Evolutionary conservation across 495 filamentous ascomycete species (phyloP).

Genomic region (Bryoglossum gracile): DNA sequence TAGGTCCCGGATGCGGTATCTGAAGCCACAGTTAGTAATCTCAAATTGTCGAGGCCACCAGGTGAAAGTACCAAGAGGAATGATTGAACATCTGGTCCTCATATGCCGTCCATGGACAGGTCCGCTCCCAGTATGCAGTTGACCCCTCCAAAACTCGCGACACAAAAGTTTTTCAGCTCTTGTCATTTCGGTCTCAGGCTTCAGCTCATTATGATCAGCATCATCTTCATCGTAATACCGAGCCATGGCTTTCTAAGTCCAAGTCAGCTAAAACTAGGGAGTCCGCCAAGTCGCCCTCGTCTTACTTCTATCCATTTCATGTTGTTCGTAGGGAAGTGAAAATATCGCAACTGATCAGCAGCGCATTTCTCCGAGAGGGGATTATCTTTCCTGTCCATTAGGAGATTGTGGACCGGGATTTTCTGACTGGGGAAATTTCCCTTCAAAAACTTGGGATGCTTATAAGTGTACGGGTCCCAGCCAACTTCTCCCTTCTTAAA

Average conservation of each 20-base stretch:
- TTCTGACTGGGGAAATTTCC: constrained; percentile 19
- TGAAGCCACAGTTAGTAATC: neutral
- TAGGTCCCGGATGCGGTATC: constrained; percentile 1
- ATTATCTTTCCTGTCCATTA: constrained; percentile 3
- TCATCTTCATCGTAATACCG: constrained; percentile 16
- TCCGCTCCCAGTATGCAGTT: constrained; percentile 8
- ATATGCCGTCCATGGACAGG: constrained; percentile 17
- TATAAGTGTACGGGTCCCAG: constrained; percentile 3
- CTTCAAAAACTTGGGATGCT: constrained; percentile 7
- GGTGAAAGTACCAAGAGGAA: constrained; percentile 5
- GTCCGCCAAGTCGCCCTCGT: no score
- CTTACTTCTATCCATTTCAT: constrained; percentile 18
- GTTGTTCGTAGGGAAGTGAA: constrained; percentile 21
- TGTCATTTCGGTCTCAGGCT: neutral
- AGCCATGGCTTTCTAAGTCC: constrained; percentile 11
- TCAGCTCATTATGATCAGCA: neutral
- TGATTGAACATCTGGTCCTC: constrained; percentile 4
- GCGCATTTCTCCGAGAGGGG: neutral
- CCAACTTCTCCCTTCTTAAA: constrained; percentile 7
- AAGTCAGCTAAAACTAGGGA: no score
- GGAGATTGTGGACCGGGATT: constrained; percentile 9
- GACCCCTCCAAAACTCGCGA: constrained; percentile 15
- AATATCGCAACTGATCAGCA: constrained; percentile 12
- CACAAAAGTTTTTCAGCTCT: constrained; percentile 8
- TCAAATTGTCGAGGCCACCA: neutral